Evolutionary conservation across 148 eudicot genomes (phyloP).

Genomic region (Fagopyrum esculentum): DNA sequence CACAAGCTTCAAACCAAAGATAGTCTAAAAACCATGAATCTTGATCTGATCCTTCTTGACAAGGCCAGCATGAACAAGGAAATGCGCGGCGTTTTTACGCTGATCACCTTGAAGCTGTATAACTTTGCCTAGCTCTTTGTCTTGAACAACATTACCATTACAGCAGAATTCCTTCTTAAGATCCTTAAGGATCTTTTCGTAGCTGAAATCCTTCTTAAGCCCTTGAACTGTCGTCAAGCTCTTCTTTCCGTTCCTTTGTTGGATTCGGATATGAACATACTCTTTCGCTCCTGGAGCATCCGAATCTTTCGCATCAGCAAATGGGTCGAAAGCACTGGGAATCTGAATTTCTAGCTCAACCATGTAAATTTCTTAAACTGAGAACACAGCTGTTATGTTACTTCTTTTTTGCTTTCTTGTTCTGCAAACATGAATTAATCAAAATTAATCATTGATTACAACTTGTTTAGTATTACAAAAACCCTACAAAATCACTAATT

Average conservation of each 20-base stretch:
- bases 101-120: conserved; percentile 93
- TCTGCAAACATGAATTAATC: not conserved
- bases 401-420: not conserved
- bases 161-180: conserved; percentile 78
- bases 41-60: conserved; percentile 71
- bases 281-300: conserved; percentile 62
- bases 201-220: conserved; percentile 58
- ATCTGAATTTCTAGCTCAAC: conserved; percentile 64
- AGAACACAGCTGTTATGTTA: not conserved
- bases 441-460: not conserved
- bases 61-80: conserved; percentile 53
- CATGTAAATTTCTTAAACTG: conserved; percentile 34
- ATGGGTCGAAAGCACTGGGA: conserved; percentile 69
- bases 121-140: conserved; percentile 70
- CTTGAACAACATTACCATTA: conserved; percentile 76
- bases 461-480: not conserved
- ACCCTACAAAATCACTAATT: not conserved
- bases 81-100: conserved; percentile 64
- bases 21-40: conserved; percentile 67
- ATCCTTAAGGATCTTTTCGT: conserved; percentile 74
- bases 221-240: conserved; percentile 86
- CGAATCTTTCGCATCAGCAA: conserved; percentile 59
- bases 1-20: not conserved
- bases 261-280: conserved; percentile 80
- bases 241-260: conserved; percentile 83